Base-by-base conservation (phyloP, 768 basidiomycete genomes). In the Leucosporidium scottii region DNA sequence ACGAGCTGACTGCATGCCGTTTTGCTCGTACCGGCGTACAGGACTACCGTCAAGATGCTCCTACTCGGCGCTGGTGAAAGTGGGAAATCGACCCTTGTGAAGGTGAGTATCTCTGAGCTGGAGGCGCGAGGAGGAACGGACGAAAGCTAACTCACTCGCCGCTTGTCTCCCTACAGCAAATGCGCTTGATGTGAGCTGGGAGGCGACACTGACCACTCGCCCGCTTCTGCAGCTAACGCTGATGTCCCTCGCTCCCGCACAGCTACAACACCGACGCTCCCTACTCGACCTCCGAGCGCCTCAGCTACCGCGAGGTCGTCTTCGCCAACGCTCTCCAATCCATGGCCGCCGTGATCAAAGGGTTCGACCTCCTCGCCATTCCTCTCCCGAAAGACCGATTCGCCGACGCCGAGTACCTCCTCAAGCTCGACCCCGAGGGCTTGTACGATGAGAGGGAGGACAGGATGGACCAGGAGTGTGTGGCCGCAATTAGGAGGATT, bases 131-230 rank as follows among this genome's bases (percentile, higher is more conserved):
- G 17, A 48, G 15, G 7, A n/a, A n/a, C n/a, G 21, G 9, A 12
- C 2, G 25, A 28, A 8, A 31, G 23, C 15, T n/a, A 31, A 25
- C 34, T 1, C 25, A 23, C 18, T 51, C 54, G 51, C 39, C 12
- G 28, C 54, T 56, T 0, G n/a, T n/a, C 30, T 59, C 50, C 4
- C 83, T 93, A 64, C 93, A 92, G 81, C 91, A 93, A 79, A 92
- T 94, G 91, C 91, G 93, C 77, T 87, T 93, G 78, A 91, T 93
- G 71, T 90, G 91, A 77, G 88, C n/a, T n/a, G n/a, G n/a, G n/a
- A n/a, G n/a, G n/a, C n/a, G n/a, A n/a, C n/a, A n/a, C n/a, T n/a
- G n/a, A n/a, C n/a, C n/a, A n/a, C n/a, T 12, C 10, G n/a, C 50
- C n/a, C 34, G 58, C 30, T 23, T 23, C 51, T 23, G 25, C 39